Evolutionary conservation across 106 monocot species (phyloP).

Genomic region (Allium sativum): DNA sequence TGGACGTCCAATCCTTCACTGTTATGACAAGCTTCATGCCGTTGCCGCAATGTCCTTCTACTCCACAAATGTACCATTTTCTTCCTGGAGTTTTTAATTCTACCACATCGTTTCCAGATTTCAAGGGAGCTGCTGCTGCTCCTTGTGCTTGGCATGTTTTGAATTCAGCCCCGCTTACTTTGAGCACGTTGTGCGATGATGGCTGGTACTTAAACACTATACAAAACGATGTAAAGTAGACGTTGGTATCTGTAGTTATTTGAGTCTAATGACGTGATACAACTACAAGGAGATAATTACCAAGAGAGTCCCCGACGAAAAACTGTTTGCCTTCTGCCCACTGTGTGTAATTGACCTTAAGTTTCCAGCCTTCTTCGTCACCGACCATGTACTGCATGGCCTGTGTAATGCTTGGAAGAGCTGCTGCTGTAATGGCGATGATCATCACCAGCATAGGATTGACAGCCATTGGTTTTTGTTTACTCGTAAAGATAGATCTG

Average conservation of each 20-base stretch:
- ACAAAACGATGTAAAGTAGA: not conserved
- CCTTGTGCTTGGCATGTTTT: not conserved
- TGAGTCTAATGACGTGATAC: too few species aligned
- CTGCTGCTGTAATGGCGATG: not conserved
- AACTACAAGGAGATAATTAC: not conserved
- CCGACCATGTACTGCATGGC: constrained; percentile 7
- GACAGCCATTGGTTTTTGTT: not conserved
- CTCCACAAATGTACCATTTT: constrained; percentile 9
- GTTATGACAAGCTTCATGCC: constrained; percentile 10
- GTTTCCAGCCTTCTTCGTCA: constrained; percentile 7
- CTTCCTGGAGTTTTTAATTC: not conserved
- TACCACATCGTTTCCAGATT: constrained; percentile 3
- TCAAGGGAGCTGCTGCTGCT: not conserved
- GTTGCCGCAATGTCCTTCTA: not conserved
- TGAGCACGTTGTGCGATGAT: not conserved
- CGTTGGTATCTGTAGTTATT: not conserved
- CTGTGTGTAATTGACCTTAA: constrained; percentile 10
- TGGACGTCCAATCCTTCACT: not conserved
- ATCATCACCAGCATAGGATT: not conserved
- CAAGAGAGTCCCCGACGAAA: constrained; percentile 7
- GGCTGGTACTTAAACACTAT: constrained; percentile 8
- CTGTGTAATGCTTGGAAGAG: not conserved
- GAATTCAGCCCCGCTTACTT: constrained; percentile 1
- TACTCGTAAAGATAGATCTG: not conserved
- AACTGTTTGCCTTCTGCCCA: constrained; percentile 14